Evolutionary conservation across 2,329 filamentous ascomycete genomes (phyloP).

Genomic region (Fusarium metavorans): DNA sequence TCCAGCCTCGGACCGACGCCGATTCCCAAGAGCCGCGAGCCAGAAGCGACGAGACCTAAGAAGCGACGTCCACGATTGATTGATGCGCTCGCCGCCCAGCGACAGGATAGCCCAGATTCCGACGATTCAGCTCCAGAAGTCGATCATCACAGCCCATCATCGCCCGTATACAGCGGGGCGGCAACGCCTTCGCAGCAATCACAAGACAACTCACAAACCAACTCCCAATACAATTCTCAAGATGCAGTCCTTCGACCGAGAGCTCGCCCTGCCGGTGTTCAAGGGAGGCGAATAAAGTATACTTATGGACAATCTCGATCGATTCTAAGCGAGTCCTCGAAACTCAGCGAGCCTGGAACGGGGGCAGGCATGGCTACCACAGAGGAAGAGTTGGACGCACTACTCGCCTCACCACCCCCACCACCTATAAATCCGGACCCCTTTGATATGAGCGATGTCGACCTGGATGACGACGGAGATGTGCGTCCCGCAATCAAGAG

Average conservation of each 20-base stretch:
- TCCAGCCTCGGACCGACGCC: background rate
- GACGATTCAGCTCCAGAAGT: slow-evolving; percentile 37
- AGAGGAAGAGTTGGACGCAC: slow-evolving; percentile 39
- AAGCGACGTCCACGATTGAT: slow-evolving; percentile 53
- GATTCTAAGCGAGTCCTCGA: slow-evolving; percentile 44
- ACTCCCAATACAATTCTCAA: slow-evolving; percentile 29
- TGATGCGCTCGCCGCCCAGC: slow-evolving; percentile 57
- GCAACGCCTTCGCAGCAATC: slow-evolving; percentile 39
- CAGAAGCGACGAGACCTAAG: slow-evolving; percentile 20
- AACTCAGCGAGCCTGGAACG: slow-evolving; percentile 37
- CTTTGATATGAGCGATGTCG: slow-evolving; percentile 45
- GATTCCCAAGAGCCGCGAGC: slow-evolving; percentile 4
- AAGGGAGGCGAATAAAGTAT: slow-evolving; percentile 49
- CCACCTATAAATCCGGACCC: slow-evolving; percentile 39
- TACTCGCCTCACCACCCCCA: slow-evolving; percentile 40
- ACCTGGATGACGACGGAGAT: slow-evolving; percentile 55
- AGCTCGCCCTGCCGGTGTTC: slow-evolving; percentile 43
- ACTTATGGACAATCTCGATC: slow-evolving; percentile 53
- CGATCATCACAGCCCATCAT: slow-evolving; percentile 12
- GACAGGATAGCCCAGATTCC: slow-evolving; percentile 49
- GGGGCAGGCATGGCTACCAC: slow-evolving; percentile 33
- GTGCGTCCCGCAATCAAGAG: slow-evolving; percentile 67
- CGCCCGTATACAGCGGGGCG: slow-evolving; percentile 23
- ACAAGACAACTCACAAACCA: slow-evolving; percentile 24
- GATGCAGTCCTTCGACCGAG: slow-evolving; percentile 39